These are phyloP conservation scores for Forsythia suspensa DNA, from an alignment of 257 asterid species.

Conservation along the genomic window DNA sequence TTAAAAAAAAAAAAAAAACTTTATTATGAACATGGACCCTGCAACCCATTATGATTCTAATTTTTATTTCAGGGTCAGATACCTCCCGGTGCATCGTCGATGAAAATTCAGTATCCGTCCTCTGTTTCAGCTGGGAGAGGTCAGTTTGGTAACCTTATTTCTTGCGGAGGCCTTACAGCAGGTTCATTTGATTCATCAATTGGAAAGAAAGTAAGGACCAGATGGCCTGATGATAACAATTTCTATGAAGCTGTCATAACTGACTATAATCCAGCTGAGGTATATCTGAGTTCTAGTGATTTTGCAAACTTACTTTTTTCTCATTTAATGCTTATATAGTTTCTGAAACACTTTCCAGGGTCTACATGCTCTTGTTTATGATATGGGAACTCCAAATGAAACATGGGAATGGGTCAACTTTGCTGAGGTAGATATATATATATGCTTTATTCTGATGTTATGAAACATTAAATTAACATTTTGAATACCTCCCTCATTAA, in stretches of 20 bases:
- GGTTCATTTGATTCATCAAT: conserved; percentile 55
- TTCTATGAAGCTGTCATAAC: conserved; percentile 90
- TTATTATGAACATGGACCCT: conserved; percentile 19
- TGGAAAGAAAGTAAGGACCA: conserved; percentile 87
- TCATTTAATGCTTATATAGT: conserved; percentile 23
- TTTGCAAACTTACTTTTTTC: conserved; percentile 7
- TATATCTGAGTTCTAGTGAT: conserved; percentile 28
- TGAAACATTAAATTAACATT: neutral
- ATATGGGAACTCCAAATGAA: conserved; percentile 52
- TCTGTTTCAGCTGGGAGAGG: conserved; percentile 80
- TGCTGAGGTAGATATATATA: conserved; percentile 44
- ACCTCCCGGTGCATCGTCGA: conserved; percentile 58
- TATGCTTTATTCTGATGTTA: conserved; percentile 16
- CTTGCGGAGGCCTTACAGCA: conserved; percentile 55
- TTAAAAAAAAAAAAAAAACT: neutral
- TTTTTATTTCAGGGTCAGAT: conserved; percentile 37
- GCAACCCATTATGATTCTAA: conserved; percentile 14
- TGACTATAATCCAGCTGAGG: conserved; percentile 66
- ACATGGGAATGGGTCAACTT: conserved; percentile 79
- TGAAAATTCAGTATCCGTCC: conserved; percentile 62
- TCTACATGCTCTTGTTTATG: conserved; percentile 71
- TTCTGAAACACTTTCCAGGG: conserved; percentile 46
- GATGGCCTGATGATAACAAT: conserved; percentile 97
- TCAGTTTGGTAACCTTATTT: conserved; percentile 62
- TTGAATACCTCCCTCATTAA: neutral